These are phyloP conservation scores for Cyclotella choctawhatcheeana DNA, from an alignment of 108 stramenopile species.

Conservation along the genomic window DNA sequence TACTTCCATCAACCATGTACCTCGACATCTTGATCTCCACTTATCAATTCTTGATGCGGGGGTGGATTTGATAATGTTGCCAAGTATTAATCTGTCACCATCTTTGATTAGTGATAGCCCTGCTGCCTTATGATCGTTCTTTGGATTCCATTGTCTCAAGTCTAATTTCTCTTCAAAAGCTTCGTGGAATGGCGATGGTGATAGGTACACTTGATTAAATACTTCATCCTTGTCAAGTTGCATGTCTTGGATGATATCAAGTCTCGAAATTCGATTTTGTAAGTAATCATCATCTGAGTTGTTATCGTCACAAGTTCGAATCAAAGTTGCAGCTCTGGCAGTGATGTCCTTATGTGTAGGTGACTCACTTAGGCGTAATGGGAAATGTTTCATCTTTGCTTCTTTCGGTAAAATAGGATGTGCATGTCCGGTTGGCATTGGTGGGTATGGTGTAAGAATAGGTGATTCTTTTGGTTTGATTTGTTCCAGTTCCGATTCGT, in stretches of 20 bases:
- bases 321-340: not conserved
- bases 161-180: slow-evolving; percentile 3
- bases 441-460: not conserved
- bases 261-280: not conserved
- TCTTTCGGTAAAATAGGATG: not conserved
- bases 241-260: slow-evolving; percentile 1
- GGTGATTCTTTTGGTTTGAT: not conserved
- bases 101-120: not conserved
- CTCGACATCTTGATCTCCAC: too few species aligned
- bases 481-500: not conserved
- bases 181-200: not conserved
- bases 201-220: slow-evolving; percentile 12
- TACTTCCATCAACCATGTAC: too few species aligned
- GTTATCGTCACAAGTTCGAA: not conserved
- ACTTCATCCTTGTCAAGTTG: not conserved
- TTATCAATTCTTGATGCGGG: too few species aligned
- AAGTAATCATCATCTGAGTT: not conserved
- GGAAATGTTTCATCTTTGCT: not conserved
- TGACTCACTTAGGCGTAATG: not conserved
- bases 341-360: not conserved
- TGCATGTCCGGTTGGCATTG: not conserved
- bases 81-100: not conserved
- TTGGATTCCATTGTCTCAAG: not conserved
- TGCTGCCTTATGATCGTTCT: not conserved
- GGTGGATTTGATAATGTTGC: too few species aligned